A percentile compares a stretch with the other conserved stretches of the same genome.
These are phyloP conservation scores for Scleroderma bovista DNA, from an alignment of 768 basidiomycete species.

Conservation along the genomic window DNA sequence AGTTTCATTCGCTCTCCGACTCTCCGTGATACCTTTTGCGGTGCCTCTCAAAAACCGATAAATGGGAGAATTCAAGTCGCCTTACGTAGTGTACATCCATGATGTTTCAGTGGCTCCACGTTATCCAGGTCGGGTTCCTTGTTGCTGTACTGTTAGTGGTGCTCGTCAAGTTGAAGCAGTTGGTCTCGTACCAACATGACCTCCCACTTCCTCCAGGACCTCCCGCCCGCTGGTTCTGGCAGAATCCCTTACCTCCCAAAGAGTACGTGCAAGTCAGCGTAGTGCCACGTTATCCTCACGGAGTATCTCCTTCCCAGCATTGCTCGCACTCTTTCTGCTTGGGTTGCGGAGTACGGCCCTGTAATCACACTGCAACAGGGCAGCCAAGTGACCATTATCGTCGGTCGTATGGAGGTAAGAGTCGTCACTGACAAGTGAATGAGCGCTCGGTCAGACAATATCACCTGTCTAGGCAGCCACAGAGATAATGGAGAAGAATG, in stretches of 20 bases:
- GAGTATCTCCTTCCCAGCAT: conserved; percentile 1
- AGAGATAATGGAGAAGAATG: conserved; percentile 58
- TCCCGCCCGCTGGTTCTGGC: conserved; percentile 20
- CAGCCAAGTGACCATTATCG: conserved; percentile 10
- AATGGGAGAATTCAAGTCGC: not conserved
- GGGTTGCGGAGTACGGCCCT: conserved; percentile 55
- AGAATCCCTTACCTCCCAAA: conserved; percentile 12
- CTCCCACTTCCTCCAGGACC: conserved; percentile 23
- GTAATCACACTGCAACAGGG: conserved; percentile 51
- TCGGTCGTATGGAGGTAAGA: conserved; percentile 19
- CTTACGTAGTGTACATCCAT: not conserved
- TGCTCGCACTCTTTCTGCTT: conserved; percentile 38
- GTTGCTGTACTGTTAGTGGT: not conserved
- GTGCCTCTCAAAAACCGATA: not conserved
- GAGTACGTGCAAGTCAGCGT: conserved; percentile 9
- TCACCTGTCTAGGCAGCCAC: conserved; percentile 37
- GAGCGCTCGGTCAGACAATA: not conserved
- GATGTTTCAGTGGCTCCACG: not conserved
- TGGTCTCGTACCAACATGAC: not conserved
- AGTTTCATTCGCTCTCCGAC: too few relatives aligned
- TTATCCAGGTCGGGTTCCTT: not conserved
- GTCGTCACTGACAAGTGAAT: not conserved
- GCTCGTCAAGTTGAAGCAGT: not conserved
- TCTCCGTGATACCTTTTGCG: not conserved
- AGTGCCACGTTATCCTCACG: not conserved